phyloP scores from a whole-genome alignment of 345 rosid genomes.

The Eucalyptus pumila region DNA sequence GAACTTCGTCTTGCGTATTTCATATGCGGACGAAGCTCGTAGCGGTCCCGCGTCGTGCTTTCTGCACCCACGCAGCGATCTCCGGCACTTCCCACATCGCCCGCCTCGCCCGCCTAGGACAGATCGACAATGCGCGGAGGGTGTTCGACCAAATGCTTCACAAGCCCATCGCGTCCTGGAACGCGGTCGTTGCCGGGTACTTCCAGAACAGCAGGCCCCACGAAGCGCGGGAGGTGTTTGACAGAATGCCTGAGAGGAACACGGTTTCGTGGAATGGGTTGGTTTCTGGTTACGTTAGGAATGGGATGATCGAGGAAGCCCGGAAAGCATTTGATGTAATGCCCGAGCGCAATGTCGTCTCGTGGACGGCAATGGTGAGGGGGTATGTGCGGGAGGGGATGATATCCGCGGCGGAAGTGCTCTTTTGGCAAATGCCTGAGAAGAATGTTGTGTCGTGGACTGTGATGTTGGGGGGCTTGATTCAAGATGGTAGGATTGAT shows the following conservation, averaged over 20 bases:
- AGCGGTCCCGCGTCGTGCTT: slow-evolving; percentile 7
- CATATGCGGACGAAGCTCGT: slow-evolving; percentile 20
- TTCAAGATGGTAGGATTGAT: slow-evolving; percentile 36
- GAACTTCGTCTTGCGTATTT: not conserved
- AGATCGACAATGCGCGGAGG: slow-evolving; percentile 38
- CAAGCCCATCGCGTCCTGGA: slow-evolving; percentile 47
- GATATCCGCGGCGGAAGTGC: slow-evolving; percentile 36
- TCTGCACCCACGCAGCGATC: slow-evolving; percentile 2
- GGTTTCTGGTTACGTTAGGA: slow-evolving; percentile 53
- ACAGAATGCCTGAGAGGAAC: slow-evolving; percentile 60
- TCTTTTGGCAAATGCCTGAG: slow-evolving; percentile 74
- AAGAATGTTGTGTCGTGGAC: slow-evolving; percentile 78
- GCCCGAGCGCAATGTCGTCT: slow-evolving; percentile 58
- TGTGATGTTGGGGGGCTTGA: slow-evolving; percentile 69
- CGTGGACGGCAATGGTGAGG: slow-evolving; percentile 69
- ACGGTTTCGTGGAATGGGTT: slow-evolving; percentile 64
- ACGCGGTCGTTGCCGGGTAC: slow-evolving; percentile 43
- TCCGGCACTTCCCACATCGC: slow-evolving; percentile 31
- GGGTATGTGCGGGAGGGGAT: slow-evolving; percentile 59
- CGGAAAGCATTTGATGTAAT: slow-evolving; percentile 43
- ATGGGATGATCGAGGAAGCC: slow-evolving; percentile 46
- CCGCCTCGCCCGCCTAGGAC: slow-evolving; percentile 32
- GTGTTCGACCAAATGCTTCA: slow-evolving; percentile 40
- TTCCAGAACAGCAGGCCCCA: slow-evolving; percentile 36
- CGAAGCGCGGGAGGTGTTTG: slow-evolving; percentile 45